Conservation (phyloP, 164 flowering plant species). For the Magnolia officinalis region DNA sequence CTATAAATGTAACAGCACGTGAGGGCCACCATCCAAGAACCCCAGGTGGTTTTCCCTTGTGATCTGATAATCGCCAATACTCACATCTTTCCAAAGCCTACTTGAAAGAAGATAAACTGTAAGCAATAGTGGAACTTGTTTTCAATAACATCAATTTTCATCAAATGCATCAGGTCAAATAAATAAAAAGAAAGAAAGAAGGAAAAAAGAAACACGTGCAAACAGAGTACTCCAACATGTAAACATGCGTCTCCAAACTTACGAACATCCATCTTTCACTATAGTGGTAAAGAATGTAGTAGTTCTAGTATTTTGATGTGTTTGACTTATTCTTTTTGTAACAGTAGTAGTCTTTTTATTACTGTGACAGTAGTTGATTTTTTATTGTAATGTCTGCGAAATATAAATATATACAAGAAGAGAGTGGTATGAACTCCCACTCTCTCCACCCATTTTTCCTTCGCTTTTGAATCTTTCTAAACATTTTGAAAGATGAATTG, state of each 20-base stretch:
- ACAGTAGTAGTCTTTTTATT: no score
- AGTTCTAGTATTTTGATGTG: no score
- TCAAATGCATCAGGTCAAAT: not conserved
- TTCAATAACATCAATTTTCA: not conserved
- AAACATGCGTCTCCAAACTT: not conserved
- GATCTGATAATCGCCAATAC: constrained; percentile 93
- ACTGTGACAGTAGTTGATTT: no score
- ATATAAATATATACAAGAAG: no score
- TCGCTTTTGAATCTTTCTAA: no score
- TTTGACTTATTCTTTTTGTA: no score
- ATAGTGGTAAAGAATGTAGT: no score
- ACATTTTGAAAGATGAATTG: no score
- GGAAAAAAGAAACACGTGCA: not conserved
- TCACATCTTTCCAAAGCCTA: constrained; percentile 85
- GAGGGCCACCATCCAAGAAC: constrained; percentile 99
- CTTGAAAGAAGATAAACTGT: not conserved
- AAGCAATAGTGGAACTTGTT: not conserved
- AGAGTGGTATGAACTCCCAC: no score
- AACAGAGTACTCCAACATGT: not conserved
- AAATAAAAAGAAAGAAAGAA: not conserved
- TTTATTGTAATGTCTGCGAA: no score
- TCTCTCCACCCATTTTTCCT: no score
- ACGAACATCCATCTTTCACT: no score
- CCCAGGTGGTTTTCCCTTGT: constrained; percentile 94
- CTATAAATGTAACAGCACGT: constrained; percentile 97